These are phyloP conservation scores for Pinus tabuliformis DNA, from an alignment of 75 land plant genomes.

Conservation along the genomic window DNA sequence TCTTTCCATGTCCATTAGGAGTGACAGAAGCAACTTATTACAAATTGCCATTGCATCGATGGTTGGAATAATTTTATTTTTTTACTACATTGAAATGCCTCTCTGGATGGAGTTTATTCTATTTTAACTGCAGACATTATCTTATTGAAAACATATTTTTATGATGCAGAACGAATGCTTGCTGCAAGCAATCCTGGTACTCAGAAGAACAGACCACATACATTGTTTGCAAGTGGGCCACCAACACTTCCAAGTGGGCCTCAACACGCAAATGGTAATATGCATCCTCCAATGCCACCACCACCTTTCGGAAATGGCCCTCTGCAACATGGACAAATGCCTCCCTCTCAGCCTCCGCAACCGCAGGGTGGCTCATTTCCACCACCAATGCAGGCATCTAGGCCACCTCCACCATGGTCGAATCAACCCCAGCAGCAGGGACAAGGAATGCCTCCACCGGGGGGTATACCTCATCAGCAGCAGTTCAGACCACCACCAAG, in stretches of 20 bases:
- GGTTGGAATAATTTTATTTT: neutral
- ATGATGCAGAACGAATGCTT: slow-evolving; percentile 74
- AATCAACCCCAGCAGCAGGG: slow-evolving; percentile 53
- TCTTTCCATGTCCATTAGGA: neutral
- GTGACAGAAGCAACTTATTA: neutral
- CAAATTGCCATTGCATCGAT: neutral
- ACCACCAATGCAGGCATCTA: slow-evolving; percentile 36
- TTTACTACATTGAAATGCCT: neutral
- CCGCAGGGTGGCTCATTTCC: slow-evolving; percentile 32
- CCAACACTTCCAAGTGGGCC: slow-evolving; percentile 58
- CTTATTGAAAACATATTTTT: neutral
- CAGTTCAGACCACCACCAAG: slow-evolving; percentile 45
- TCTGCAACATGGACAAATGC: slow-evolving; percentile 47
- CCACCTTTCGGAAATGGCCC: slow-evolving; percentile 62
- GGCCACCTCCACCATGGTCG: slow-evolving; percentile 54
- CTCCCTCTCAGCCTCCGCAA: slow-evolving; percentile 41
- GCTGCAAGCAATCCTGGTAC: slow-evolving; percentile 84
- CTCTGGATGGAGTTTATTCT: neutral
- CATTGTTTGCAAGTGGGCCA: slow-evolving; percentile 94
- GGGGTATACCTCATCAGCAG: slow-evolving; percentile 50
- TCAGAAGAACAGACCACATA: slow-evolving; percentile 86
- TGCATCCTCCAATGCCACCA: slow-evolving; percentile 44
- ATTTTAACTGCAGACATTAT: neutral
- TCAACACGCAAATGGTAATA: slow-evolving; percentile 51
- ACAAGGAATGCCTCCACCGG: slow-evolving; percentile 33